Percentiles rank a stretch among this genome's conserved stretches.
phyloP scores from a whole-genome alignment of 2,329 filamentous ascomycete species.

The Fusarium domesticum region DNA sequence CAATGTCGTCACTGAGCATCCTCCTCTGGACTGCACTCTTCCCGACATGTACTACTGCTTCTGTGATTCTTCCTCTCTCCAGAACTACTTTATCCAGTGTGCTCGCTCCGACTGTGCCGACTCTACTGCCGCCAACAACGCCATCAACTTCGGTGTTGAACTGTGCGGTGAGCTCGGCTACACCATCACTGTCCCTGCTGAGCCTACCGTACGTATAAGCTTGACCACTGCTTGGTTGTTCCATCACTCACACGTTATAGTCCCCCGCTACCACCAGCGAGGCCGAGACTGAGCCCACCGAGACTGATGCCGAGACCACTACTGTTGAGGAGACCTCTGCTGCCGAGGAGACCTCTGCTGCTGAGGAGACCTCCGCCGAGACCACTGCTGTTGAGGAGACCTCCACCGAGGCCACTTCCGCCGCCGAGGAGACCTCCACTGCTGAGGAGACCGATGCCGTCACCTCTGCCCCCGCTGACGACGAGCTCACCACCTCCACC shows the following conservation, averaged over 20 bases:
- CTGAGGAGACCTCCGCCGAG: neutral
- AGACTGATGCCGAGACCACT: neutral
- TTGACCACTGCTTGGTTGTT: neutral
- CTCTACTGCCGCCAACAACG: constrained; percentile 8
- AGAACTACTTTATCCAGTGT: constrained; percentile 26
- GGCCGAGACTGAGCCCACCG: neutral
- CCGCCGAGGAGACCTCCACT: neutral
- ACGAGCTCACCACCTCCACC: constrained; percentile 28
- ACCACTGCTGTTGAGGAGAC: neutral
- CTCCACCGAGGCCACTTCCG: neutral
- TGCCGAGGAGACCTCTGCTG: neutral
- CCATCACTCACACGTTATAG: neutral
- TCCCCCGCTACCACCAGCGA: neutral
- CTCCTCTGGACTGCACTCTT: constrained; percentile 26
- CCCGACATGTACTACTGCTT: constrained; percentile 30
- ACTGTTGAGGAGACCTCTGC: neutral
- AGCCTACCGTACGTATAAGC: neutral
- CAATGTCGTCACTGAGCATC: constrained; percentile 23
- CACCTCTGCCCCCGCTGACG: neutral
- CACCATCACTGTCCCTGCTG: constrained; percentile 2
- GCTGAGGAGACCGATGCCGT: constrained; percentile 1
- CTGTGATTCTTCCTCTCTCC: constrained; percentile 23
- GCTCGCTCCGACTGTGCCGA: constrained; percentile 12
- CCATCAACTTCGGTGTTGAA: constrained; percentile 20
- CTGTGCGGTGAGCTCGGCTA: constrained; percentile 29